These are phyloP conservation scores for Scenedesmus sp. DNA, from an alignment of 163 green algal genomes.

Conservation along the genomic window DNA sequence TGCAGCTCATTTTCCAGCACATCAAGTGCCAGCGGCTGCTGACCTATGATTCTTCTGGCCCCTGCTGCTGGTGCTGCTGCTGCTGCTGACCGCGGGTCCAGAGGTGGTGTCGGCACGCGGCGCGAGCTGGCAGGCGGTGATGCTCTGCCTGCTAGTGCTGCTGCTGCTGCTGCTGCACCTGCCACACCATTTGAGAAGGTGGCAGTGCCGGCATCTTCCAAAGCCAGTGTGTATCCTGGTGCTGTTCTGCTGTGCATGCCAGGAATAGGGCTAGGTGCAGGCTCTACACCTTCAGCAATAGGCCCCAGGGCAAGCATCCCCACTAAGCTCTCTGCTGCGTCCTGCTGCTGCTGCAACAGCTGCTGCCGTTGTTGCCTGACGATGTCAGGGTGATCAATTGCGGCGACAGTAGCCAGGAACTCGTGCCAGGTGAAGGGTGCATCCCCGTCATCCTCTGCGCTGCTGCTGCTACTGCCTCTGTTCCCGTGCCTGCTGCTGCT, in stretches of 20 bases:
- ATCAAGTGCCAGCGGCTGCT: not conserved
- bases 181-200: conserved; percentile 10
- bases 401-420: conserved; percentile 35
- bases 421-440: conserved; percentile 43
- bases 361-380: conserved; percentile 19
- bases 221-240: not conserved
- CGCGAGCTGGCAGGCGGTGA: not conserved
- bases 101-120: not conserved
- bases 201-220: not conserved
- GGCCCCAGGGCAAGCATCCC: not conserved
- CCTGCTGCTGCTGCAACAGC: not conserved
- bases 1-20: not conserved
- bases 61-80: not conserved
- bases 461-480: not conserved
- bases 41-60: not conserved
- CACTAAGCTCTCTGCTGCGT: not conserved
- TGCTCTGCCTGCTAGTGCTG: not conserved
- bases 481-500: not conserved
- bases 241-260: not conserved
- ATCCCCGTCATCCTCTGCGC: conserved; percentile 13
- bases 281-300: conserved; percentile 33
- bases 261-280: not conserved
- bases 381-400: not conserved
- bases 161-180: conserved; percentile 19
- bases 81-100: not conserved